These are phyloP conservation scores for Fragaria nilgerrensis DNA, from an alignment of 306 rosid species.

Conservation along the genomic window DNA sequence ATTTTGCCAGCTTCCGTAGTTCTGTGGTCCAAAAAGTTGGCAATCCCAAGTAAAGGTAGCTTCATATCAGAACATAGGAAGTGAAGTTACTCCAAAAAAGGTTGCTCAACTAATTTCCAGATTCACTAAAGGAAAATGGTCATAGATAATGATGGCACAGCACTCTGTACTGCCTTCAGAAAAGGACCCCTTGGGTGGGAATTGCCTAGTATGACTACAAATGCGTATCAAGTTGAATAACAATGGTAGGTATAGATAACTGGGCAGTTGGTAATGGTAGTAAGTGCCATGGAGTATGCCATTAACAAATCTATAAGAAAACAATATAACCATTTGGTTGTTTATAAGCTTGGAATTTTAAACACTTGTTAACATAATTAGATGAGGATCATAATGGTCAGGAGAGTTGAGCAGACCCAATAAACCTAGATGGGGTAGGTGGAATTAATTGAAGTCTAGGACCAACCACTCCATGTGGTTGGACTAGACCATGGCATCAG, in stretches of 20 bases:
- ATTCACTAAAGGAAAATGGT: neutral
- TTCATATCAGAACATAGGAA: neutral
- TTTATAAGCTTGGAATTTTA: neutral
- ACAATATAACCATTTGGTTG: neutral
- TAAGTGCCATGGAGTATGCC: neutral
- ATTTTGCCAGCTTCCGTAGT: neutral
- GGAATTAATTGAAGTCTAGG: neutral
- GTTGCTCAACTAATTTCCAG: slow-evolving; percentile 1
- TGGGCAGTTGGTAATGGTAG: neutral
- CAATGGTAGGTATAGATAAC: neutral
- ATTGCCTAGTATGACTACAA: neutral
- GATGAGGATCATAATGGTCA: slow-evolving; percentile 10
- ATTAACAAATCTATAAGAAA: neutral
- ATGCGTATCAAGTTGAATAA: neutral
- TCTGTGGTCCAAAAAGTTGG: slow-evolving; percentile 11
- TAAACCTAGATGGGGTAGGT: neutral
- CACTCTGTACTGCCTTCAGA: neutral
- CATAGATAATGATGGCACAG: neutral
- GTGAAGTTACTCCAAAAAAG: neutral
- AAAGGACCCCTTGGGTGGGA: neutral
- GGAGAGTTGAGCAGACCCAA: neutral
- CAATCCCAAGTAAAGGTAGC: neutral
- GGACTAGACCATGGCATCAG: slow-evolving; percentile 16
- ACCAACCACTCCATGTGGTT: slow-evolving; percentile 16
- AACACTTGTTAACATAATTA: neutral